These are phyloP conservation scores for Aureobasidium sp. DNA, from an alignment of 2,329 filamentous ascomycete genomes.

Conservation along the genomic window DNA sequence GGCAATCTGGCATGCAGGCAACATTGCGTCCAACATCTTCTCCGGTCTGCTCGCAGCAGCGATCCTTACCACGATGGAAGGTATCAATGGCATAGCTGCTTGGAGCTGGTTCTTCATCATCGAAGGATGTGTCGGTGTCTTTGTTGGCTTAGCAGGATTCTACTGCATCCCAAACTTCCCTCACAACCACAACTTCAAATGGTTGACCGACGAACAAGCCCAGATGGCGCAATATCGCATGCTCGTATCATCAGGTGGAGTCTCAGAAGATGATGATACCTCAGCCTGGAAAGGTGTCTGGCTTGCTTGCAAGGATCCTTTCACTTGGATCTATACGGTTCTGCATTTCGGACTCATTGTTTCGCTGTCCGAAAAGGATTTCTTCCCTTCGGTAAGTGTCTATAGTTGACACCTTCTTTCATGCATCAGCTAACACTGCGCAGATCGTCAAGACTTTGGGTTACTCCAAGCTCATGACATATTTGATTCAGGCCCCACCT, in stretches of 20 bases:
- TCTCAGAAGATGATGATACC: slow-evolving; percentile 32
- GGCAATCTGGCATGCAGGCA: background rate
- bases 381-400: background rate
- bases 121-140: slow-evolving; percentile 24
- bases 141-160: slow-evolving; percentile 19
- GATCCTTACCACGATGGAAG: background rate
- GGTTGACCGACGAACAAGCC: slow-evolving; percentile 21
- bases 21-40: background rate
- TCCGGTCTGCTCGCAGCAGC: background rate
- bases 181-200: slow-evolving; percentile 29
- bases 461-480: slow-evolving; percentile 30
- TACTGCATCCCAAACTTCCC: slow-evolving; percentile 57
- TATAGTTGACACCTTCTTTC: background rate
- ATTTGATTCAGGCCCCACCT: slow-evolving; percentile 28
- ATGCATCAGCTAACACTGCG: background rate
- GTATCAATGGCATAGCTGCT: background rate
- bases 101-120: slow-evolving; percentile 27
- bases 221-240: slow-evolving; percentile 37
- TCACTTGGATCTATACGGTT: slow-evolving; percentile 40
- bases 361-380: background rate
- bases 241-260: slow-evolving; percentile 42
- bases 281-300: slow-evolving; percentile 38
- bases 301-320: slow-evolving; percentile 43
- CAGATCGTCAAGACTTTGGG: slow-evolving; percentile 32
- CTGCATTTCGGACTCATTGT: background rate